These are phyloP conservation scores for Aechmea fasciata DNA, from an alignment of 176 grass and related monocot species.

Conservation along the genomic window DNA sequence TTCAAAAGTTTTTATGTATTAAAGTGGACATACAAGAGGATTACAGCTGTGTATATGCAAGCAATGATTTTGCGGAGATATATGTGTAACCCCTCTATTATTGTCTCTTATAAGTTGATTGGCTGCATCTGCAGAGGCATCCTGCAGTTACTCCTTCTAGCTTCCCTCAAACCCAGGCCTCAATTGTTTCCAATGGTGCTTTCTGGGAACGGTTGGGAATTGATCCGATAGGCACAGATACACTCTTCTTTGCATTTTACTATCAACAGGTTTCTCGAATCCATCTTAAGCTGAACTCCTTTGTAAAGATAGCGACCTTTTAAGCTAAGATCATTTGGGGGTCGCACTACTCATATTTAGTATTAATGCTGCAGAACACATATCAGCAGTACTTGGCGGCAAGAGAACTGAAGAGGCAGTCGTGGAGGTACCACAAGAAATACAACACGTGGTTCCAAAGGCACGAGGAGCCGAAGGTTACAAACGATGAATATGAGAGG, in stretches of 20 bases:
- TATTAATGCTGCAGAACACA: conserved; percentile 47
- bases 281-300: not conserved
- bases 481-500: conserved; percentile 83
- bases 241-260: conserved; percentile 98
- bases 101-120: not conserved
- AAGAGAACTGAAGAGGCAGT: conserved; percentile 92
- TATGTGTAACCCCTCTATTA: not conserved
- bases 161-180: conserved; percentile 81
- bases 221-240: conserved; percentile 73
- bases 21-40: too few relatives aligned
- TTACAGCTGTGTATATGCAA: too few relatives aligned
- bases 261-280: conserved; percentile 62
- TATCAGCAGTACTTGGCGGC: conserved; percentile 91
- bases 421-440: conserved; percentile 91
- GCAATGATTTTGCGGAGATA: not conserved
- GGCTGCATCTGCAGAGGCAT: conserved; percentile 62
- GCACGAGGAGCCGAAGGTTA: conserved; percentile 93
- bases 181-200: conserved; percentile 69
- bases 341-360: conserved; percentile 3
- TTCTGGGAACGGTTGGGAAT: conserved; percentile 85
- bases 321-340: conserved; percentile 12
- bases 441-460: conserved; percentile 99
- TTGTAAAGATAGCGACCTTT: not conserved
- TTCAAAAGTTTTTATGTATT: too few relatives aligned
- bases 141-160: conserved; percentile 56